Conservation (phyloP, 1,284 basidiomycete genomes). For the Sanguinoderma infundibulare region DNA sequence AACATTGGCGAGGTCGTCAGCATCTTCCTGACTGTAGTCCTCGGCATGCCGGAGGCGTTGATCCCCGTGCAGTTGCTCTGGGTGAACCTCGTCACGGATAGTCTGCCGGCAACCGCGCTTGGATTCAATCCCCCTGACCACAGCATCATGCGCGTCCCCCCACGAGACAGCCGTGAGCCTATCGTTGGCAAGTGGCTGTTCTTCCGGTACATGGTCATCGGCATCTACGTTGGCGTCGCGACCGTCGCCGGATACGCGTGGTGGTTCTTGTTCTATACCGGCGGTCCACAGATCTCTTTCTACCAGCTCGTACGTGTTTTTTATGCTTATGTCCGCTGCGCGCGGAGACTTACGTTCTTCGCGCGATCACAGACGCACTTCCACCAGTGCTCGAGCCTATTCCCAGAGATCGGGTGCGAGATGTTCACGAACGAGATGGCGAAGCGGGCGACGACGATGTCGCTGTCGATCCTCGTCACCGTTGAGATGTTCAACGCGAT, state of each 20-base stretch:
- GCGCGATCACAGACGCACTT: constrained; percentile 77
- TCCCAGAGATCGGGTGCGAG: constrained; percentile 90
- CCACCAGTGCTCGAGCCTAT: constrained; percentile 84
- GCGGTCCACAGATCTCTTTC: constrained; percentile 93
- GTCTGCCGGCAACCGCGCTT: constrained; percentile 96
- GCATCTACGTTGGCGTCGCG: constrained; percentile 91
- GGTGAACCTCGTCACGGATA: constrained; percentile 97
- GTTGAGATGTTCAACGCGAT: constrained; percentile 99
- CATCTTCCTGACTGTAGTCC: constrained; percentile 95
- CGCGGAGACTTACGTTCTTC: not conserved
- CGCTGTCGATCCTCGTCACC: constrained; percentile 90
- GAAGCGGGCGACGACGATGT: constrained; percentile 93
- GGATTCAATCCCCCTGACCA: constrained; percentile 98
- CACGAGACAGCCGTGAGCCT: constrained; percentile 87
- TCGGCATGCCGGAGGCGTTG: constrained; percentile 98
- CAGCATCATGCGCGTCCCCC: constrained; percentile 94
- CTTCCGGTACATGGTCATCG: constrained; percentile 93
- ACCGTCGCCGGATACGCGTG: constrained; percentile 98
- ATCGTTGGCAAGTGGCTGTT: constrained; percentile 94
- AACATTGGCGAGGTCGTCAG: constrained; percentile 99
- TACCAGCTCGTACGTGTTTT: constrained; percentile 81
- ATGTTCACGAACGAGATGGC: constrained; percentile 92
- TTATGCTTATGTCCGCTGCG: not conserved
- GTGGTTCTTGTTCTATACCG: constrained; percentile 95
- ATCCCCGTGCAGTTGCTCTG: constrained; percentile 98